Base-by-base conservation (phyloP, 805 yeast species). In the Wickerhamomyces subpelliculosus region DNA sequence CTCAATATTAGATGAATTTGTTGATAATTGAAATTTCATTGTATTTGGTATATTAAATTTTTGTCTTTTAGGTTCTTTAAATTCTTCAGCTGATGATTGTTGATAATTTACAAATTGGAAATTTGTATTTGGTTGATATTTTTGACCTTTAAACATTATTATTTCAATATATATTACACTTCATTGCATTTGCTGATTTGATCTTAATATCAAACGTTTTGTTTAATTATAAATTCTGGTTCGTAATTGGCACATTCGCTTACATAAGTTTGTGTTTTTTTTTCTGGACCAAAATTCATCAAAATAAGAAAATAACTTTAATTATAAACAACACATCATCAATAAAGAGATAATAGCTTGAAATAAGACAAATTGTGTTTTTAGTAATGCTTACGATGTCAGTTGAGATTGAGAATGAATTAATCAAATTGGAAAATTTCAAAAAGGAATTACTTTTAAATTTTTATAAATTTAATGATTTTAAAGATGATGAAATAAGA, bases 401-500 rank as follows among this genome's bases (percentile, higher is more conserved):
- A 13, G 16, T 6, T 18, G 33, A 30, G 25, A 14, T 29, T 17
- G 26, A 28, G 8, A 23, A 23, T 13, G 18, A 22, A 14, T 17
- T 29, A 9, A 5, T 1, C 3, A 20, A 16, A 3, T 31, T 39
- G 18, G 9, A 32, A 7, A 12, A 36, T 34, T 22, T 38, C 31
- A 48, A 46, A 34, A 32, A 39, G 10, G 29, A 33, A 10, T 38
- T 53, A 4, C 45, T 45, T 1, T 29, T 36, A 14, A 34, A 30
- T 5, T 36, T 43, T 18, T 30, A 47, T 30, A 6, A 33, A 20
- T 37, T 45, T 20, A 30, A 35, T 1, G 43, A 40, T 19, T 34
- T 43, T 9, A 41, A 39, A 9, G 49, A 47, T 33, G 49, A 43
- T 5, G 27, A 39, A 0, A 16, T 40, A 4, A 48, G 49, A 35